Conservation (phyloP, 495 filamentous ascomycete genomes). For the Opeltia flavorubescens region DNA sequence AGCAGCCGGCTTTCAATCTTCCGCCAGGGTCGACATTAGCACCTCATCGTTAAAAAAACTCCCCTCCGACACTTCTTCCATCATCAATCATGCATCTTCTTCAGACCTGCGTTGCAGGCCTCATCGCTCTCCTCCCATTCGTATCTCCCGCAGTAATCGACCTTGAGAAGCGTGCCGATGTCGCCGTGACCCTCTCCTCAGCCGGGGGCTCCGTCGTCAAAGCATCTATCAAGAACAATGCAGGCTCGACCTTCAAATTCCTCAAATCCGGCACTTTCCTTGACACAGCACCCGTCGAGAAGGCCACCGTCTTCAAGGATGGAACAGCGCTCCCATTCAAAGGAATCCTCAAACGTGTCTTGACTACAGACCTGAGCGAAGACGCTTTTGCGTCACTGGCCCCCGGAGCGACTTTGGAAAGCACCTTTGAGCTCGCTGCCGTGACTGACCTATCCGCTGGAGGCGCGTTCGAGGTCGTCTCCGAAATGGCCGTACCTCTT, state of each 20-base stretch:
- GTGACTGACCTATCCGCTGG: constrained; percentile 40
- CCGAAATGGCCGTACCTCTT: constrained; percentile 34
- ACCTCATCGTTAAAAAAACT: too few relatives aligned
- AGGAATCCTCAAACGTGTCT: constrained; percentile 39
- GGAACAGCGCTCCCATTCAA: constrained; percentile 37
- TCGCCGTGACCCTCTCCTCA: constrained; percentile 39
- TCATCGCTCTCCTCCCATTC: constrained; percentile 29
- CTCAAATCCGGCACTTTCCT: constrained; percentile 50
- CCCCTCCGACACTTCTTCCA: too few relatives aligned
- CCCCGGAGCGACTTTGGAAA: constrained; percentile 38
- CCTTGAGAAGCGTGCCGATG: constrained; percentile 25
- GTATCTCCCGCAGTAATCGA: constrained; percentile 29
- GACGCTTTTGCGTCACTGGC: constrained; percentile 42
- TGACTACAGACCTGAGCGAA: constrained; percentile 27
- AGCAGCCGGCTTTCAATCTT: too few relatives aligned
- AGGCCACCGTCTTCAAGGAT: constrained; percentile 40
- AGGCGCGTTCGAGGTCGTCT: constrained; percentile 32
- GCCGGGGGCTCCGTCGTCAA: constrained; percentile 42
- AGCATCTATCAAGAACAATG: constrained; percentile 47
- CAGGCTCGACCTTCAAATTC: constrained; percentile 37
- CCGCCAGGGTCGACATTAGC: too few relatives aligned
- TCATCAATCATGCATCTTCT: background rate
- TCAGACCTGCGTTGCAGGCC: background rate
- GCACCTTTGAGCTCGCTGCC: constrained; percentile 42
- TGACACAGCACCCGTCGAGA: constrained; percentile 43